Conservation (phyloP, 2,329 filamentous ascomycete species). For the Colletotrichum theobromicola region DNA sequence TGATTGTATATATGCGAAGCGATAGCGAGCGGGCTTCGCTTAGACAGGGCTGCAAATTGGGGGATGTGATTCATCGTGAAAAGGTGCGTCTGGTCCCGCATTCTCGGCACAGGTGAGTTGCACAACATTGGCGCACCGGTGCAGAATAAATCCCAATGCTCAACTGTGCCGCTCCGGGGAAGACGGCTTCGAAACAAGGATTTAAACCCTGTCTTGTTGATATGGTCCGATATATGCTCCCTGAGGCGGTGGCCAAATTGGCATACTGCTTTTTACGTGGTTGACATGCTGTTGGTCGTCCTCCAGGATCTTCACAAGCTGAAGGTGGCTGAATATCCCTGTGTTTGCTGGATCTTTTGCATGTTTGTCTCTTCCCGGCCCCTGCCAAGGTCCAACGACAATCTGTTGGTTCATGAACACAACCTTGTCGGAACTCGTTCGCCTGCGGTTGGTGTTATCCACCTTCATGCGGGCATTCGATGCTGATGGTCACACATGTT, state of each 20-base stretch:
- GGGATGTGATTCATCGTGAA: neutral
- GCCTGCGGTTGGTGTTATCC: neutral
- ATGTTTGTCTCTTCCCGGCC: neutral
- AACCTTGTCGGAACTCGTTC: neutral
- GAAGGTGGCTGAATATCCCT: neutral
- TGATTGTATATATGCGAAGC: neutral
- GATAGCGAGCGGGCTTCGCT: neutral
- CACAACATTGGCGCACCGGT: neutral
- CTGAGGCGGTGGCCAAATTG: neutral
- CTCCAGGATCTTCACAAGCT: neutral
- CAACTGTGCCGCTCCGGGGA: neutral
- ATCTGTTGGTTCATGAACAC: neutral
- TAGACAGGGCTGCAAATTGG: neutral
- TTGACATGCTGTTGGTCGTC: neutral
- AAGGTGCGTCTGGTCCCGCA: neutral
- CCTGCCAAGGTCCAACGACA: neutral
- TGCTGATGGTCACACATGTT: neutral
- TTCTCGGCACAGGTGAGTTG: neutral
- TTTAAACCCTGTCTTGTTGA: neutral
- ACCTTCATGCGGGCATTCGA: neutral
- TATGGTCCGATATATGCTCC: neutral
- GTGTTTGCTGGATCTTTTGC: neutral
- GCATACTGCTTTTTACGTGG: neutral
- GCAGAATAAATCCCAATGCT: neutral
- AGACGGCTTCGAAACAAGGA: neutral